Evolutionary conservation across 768 basidiomycete species (phyloP).

Genomic region (Macrolepiota fuliginosa): DNA sequence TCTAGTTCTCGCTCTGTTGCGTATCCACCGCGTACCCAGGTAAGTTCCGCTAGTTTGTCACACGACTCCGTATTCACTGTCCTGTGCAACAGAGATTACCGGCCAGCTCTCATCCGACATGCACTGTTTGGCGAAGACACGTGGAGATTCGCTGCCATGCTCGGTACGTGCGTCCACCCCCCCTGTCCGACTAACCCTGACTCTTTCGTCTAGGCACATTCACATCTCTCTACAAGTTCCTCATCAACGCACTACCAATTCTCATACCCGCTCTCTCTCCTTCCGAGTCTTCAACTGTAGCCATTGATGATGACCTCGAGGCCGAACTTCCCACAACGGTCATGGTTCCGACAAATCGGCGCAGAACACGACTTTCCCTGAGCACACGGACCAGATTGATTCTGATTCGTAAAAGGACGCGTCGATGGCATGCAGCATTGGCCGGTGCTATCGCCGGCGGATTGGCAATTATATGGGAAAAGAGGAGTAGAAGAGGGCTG

Average conservation of each 20-base stretch:
- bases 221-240: slow-evolving; percentile 72
- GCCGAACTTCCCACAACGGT: slow-evolving; percentile 23
- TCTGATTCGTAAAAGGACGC: slow-evolving; percentile 66
- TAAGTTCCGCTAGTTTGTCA: slow-evolving; percentile 28
- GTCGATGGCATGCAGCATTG: slow-evolving; percentile 63
- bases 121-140: slow-evolving; percentile 85
- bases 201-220: slow-evolving; percentile 56
- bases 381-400: slow-evolving; percentile 60
- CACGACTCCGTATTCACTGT: background rate
- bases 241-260: slow-evolving; percentile 77
- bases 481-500: slow-evolving; percentile 53
- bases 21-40: slow-evolving; percentile 67
- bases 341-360: slow-evolving; percentile 29
- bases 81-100: slow-evolving; percentile 45
- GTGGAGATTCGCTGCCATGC: slow-evolving; percentile 83
- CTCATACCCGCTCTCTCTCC: slow-evolving; percentile 50
- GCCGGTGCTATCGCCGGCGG: slow-evolving; percentile 78
- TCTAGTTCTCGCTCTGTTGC: slow-evolving; percentile 71
- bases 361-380: slow-evolving; percentile 55
- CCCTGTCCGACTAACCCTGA: background rate
- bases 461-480: slow-evolving; percentile 77
- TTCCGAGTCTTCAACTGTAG: slow-evolving; percentile 23
- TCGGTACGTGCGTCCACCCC: slow-evolving; percentile 55
- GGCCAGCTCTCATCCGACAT: slow-evolving; percentile 67
- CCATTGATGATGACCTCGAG: slow-evolving; percentile 26